phyloP scores from a whole-genome alignment of 2,329 filamentous ascomycete species.

The Neofusicoccum sp. region DNA sequence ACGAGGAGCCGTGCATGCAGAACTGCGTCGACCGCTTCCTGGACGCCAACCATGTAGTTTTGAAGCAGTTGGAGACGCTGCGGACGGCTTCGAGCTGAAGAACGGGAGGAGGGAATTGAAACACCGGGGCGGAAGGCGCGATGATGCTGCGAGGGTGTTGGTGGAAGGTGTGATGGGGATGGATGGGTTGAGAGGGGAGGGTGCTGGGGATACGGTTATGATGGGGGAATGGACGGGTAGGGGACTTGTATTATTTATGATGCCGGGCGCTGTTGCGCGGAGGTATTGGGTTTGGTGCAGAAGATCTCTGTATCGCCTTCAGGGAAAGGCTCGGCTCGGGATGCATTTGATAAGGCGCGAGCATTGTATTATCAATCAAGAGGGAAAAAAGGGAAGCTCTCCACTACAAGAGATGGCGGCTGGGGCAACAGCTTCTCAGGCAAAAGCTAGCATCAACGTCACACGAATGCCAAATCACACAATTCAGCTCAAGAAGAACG shows the following conservation, averaged over 20 bases:
- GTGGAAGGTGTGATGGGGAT: too few species aligned
- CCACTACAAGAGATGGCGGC: background rate
- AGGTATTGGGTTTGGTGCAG: too few species aligned
- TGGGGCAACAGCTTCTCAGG: background rate
- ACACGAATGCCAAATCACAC: constrained; percentile 1
- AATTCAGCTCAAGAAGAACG: constrained; percentile 17
- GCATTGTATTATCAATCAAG: constrained; percentile 1
- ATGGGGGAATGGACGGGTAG: too few species aligned
- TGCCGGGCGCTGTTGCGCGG: too few species aligned
- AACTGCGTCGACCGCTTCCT: constrained; percentile 96
- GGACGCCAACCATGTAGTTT: constrained; percentile 82
- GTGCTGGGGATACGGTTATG: too few species aligned
- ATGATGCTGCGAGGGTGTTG: background rate
- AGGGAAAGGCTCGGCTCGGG: background rate
- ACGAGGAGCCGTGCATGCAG: constrained; percentile 80
- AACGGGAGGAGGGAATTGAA: background rate
- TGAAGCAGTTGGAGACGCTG: constrained; percentile 78
- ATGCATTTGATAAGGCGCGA: background rate
- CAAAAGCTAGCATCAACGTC: background rate
- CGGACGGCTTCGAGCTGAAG: constrained; percentile 31
- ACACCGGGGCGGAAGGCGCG: too few species aligned
- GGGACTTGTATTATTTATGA: too few species aligned
- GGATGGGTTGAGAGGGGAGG: too few species aligned
- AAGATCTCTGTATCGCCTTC: too few species aligned
- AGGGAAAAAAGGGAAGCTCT: background rate